Percentiles rank a stretch among this genome's conserved stretches.
These are phyloP conservation scores for Hydnomerulius pinastri DNA, from an alignment of 768 basidiomycete genomes.

Conservation along the genomic window DNA sequence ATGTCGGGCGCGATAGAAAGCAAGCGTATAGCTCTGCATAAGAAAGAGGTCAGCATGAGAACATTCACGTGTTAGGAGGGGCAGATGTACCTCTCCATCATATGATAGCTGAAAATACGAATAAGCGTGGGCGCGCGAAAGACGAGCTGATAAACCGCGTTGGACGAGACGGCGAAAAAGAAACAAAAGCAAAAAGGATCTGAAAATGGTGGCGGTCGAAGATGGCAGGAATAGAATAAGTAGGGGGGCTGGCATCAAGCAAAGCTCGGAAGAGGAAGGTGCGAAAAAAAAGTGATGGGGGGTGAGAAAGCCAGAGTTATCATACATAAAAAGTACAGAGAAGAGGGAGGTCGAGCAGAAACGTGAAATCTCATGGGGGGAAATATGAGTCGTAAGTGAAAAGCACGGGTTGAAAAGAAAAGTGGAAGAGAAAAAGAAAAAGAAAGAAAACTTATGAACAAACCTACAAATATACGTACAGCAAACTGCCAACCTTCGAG, in stretches of 20 bases:
- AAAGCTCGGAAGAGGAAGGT: neutral
- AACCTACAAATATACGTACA: neutral
- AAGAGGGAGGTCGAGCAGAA: slow-evolving; percentile 1
- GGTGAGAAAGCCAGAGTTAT: no score
- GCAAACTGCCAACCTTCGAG: neutral
- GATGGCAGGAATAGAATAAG: neutral
- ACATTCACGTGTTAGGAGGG: neutral
- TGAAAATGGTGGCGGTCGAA: slow-evolving; percentile 1
- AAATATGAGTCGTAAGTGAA: slow-evolving; percentile 6
- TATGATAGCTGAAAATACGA: neutral
- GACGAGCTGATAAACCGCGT: slow-evolving; percentile 1
- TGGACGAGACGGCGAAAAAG: no score
- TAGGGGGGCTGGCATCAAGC: neutral
- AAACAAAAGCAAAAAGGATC: no score
- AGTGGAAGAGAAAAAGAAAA: neutral
- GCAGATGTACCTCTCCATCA: slow-evolving; percentile 16
- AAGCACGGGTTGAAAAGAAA: neutral
- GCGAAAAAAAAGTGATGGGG: slow-evolving; percentile 2
- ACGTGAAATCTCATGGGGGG: neutral
- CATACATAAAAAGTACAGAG: slow-evolving; percentile 3
- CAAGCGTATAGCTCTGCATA: slow-evolving; percentile 5
- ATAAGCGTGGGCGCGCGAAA: neutral
- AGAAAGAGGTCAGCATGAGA: neutral
- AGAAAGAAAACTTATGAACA: neutral
- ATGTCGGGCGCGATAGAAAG: neutral